Evolutionary conservation across 164 flowering plant genomes (phyloP), one percentile per base, ranked within the genome.

Genomic region (grape (Vitis vinifera)): DNA sequence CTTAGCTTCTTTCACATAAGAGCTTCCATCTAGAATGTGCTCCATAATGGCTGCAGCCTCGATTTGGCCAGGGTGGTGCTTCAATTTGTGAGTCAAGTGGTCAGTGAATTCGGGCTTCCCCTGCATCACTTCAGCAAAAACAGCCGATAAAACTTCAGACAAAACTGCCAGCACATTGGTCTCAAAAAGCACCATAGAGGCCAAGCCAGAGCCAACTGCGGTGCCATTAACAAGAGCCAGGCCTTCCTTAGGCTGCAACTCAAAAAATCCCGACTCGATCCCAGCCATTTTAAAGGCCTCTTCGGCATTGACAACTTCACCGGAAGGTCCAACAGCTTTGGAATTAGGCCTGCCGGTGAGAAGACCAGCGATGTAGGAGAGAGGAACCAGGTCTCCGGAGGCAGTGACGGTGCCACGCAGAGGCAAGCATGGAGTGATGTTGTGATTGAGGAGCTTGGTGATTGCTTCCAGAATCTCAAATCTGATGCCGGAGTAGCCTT

Each of bases 1-100:
- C 44, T 68, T 12, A 10, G 71, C 71, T 14, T 23, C 63, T 68
- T 68, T 68, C 10, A 68, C 63, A 23, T 68, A 68, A 12, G 62
- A n/a, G 53, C 71, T 68, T 30, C 71, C 71, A 23, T 57, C 71
- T 14, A 68, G 44, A 57, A 68, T 57, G 13, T 57, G 53, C 16
- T 68, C 71, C 71, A 68, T 68, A 31, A 68, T 68, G 51, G 71
- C 71, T 15, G 71, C 71, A 10, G 71, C 62, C 30, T 68, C 71
- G 15, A 58, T 57, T 49, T 58, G 63, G 31, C 71, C 71, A 1
- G 71, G 71, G 63, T 68, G 71, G 49, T 68, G 71, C 55, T 68
- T 68, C 29, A 68, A 27, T 47, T 57, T 44, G 23, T 68, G 71
- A 9, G 71, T 68, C 55, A 68, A 48, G n/a, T 57, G 63, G 52